Conservation (phyloP, 306 rosid genomes). For the Luffa aegyptiaca region DNA sequence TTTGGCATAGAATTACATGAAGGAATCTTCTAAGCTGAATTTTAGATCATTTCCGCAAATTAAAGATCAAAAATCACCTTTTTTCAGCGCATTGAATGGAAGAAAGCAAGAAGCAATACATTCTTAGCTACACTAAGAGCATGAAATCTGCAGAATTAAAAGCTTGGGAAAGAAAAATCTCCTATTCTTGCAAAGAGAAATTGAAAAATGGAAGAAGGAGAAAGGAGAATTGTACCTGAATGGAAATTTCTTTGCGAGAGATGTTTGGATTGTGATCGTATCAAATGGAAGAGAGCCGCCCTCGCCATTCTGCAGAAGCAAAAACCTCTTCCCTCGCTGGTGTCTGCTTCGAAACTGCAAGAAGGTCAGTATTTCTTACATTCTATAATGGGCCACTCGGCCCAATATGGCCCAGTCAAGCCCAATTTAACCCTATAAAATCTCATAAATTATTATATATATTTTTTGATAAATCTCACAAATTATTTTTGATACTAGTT, state of each 20-base stretch:
- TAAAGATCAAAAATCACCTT: not conserved
- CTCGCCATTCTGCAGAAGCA: slow-evolving; percentile 36
- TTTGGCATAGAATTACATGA: not conserved
- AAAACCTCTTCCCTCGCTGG: not conserved
- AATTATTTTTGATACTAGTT: too few relatives aligned
- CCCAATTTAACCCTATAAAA: not conserved
- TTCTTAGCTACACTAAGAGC: not conserved
- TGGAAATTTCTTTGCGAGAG: slow-evolving; percentile 12
- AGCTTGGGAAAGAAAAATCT: not conserved
- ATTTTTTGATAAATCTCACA: too few relatives aligned
- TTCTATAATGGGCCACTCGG: not conserved
- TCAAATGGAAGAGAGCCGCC: slow-evolving; percentile 40
- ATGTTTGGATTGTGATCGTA: slow-evolving; percentile 41
- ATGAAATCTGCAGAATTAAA: not conserved
- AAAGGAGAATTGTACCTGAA: slow-evolving; percentile 29
- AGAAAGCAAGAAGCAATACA: not conserved
- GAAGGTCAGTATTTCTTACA: not conserved
- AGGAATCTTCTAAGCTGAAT: not conserved
- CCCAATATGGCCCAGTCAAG: not conserved
- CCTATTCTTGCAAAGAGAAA: not conserved
- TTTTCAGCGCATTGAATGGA: not conserved
- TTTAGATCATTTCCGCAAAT: not conserved
- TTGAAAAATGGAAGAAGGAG: not conserved
- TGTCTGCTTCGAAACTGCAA: not conserved
- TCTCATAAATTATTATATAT: too few relatives aligned